phyloP scores from a whole-genome alignment of 306 rosid genomes.

The Lagenaria siceraria region DNA sequence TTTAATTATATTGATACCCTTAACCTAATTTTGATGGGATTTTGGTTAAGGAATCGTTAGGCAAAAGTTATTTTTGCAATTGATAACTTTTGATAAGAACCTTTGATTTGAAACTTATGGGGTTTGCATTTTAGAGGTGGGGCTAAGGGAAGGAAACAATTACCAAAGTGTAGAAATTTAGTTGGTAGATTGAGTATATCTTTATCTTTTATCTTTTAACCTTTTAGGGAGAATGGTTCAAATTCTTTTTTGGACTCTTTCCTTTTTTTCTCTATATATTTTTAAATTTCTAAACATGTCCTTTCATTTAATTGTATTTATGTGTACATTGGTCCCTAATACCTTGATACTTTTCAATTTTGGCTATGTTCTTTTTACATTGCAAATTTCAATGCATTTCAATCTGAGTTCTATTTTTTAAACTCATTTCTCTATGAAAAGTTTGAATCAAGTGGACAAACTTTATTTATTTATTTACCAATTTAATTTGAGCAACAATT shows the following conservation, averaged over 20 bases:
- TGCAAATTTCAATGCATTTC: too few species aligned
- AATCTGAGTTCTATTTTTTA: too few species aligned
- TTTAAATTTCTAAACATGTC: neutral
- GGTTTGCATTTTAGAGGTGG: neutral
- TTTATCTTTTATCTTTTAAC: neutral
- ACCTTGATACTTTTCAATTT: neutral
- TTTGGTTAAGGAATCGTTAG: neutral
- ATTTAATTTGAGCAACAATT: too few species aligned
- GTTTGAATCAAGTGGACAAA: too few species aligned
- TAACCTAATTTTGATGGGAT: too few species aligned
- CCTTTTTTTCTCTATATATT: neutral
- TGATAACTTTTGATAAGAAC: neutral
- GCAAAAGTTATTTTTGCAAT: neutral
- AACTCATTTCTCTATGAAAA: too few species aligned
- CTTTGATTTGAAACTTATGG: neutral
- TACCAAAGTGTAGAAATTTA: neutral
- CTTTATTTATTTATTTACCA: too few species aligned
- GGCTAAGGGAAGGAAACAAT: neutral
- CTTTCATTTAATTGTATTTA: neutral
- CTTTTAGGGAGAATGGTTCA: neutral
- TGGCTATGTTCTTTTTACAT: neutral
- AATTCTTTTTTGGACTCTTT: slow-evolving; percentile 1
- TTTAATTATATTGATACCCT: too few species aligned
- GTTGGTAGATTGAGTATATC: neutral
- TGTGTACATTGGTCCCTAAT: neutral